Base-by-base conservation (phyloP, 164 flowering plant genomes). In the Nelumbo lutea region DNA sequence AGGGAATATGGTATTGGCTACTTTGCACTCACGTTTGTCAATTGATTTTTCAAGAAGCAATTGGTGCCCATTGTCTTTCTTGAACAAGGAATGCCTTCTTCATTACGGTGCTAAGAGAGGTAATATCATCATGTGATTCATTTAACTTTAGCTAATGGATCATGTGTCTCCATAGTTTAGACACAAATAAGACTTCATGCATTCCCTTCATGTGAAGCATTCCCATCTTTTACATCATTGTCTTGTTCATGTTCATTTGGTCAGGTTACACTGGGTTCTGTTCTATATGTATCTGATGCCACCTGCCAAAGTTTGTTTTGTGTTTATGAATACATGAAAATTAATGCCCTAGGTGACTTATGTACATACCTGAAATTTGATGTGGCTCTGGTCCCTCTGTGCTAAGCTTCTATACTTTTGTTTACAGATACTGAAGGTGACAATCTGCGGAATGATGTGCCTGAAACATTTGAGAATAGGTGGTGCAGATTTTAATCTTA, bases 391-490 rank as follows among this genome's bases (percentile, higher is more conserved):
- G 13, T 66, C 27, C 4, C 7, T 50, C 15, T 56, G 42, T 58
- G 27, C 27, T 57, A 4, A 27, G 27, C 9, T 41, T 40, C 2
- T 59, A 7, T 44, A 3, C 27, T 39, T 6, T 6, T 5, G 44
- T 42, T 59, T 69, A n/a, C 84, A 91, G 98, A 89, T 67, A 81
- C 82, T 46, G 93, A 86, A 72, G 84, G 84, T 58, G 86, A 74
- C 68, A 83, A 82, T 79, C 72, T 86, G 59, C 84, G 96, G 45
- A 80, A 81, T 9, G 93, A 94, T 77, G 8, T 71, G 46, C 92
- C 96, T 15, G 86, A 80, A 79, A 74, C 80, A 68, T 94, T 94
- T 85, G 87, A 80, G 55, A 90, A 90, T 65, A 87, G 87, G 97
- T 94, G n/a, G 52, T 67, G 44, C 64, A 3, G n/a, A 13, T 61